Percentiles rank a stretch among this genome's conserved stretches.
Evolutionary conservation across 2,329 filamentous ascomycete species (phyloP).

Genomic region (Lasiodiplodia hormozganensis): DNA sequence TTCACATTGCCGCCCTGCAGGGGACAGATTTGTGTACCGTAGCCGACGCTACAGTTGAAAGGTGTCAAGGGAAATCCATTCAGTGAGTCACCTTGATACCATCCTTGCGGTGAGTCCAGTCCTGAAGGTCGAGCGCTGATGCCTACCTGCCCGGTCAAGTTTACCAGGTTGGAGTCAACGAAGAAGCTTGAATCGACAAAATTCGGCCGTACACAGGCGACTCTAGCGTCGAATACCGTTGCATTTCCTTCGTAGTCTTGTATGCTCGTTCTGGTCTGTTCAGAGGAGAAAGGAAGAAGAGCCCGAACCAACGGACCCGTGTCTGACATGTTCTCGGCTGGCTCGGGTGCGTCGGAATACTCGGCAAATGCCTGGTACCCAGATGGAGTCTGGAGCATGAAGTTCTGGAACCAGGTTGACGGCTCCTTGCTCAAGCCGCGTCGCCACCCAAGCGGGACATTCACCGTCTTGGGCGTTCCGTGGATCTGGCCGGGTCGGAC

Average conservation of each 20-base stretch:
- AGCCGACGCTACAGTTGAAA: slow-evolving; percentile 5
- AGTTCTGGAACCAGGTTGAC: slow-evolving; percentile 1
- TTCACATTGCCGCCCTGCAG: not conserved
- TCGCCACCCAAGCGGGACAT: not conserved
- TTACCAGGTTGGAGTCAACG: not conserved
- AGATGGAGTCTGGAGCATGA: slow-evolving; percentile 3
- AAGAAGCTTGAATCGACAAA: slow-evolving; percentile 5
- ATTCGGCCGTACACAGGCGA: slow-evolving; percentile 8
- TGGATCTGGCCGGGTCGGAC: not conserved
- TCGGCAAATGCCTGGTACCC: slow-evolving; percentile 20
- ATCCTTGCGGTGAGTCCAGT: not conserved
- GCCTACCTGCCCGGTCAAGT: not conserved
- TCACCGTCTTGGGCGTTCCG: not conserved
- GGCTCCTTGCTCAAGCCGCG: not conserved
- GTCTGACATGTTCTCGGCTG: not conserved
- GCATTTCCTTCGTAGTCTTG: slow-evolving; percentile 1
- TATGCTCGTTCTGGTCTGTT: not conserved
- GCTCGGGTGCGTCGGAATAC: not conserved
- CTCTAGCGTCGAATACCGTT: slow-evolving; percentile 1
- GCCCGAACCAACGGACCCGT: slow-evolving; percentile 3
- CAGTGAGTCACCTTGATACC: not conserved
- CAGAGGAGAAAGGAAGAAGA: slow-evolving; percentile 4
- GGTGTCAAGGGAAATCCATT: not conserved
- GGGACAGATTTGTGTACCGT: slow-evolving; percentile 9
- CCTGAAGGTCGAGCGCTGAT: not conserved